A percentile compares a stretch with the other conserved stretches of the same genome.
Evolutionary conservation across 176 grass and related monocot species (phyloP).

Genomic region (Triticum dicoccoides): DNA sequence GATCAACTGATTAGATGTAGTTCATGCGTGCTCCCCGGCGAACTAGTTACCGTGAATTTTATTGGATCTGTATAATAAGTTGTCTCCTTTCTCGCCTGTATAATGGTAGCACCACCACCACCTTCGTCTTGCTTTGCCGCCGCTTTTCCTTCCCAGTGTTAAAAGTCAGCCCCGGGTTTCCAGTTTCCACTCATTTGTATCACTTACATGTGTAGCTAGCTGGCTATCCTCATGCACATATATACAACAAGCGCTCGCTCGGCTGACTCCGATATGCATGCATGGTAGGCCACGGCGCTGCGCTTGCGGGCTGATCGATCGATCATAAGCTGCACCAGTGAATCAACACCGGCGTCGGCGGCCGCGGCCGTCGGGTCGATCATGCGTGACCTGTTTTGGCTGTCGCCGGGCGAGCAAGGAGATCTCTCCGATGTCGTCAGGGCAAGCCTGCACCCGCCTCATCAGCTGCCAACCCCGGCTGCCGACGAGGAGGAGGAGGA

Average conservation of each 20-base stretch:
- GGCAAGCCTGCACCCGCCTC: constrained; percentile 27
- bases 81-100: neutral
- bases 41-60: neutral
- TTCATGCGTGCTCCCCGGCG: neutral
- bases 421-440: constrained; percentile 69
- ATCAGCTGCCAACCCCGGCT: neutral
- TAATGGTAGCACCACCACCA: neutral
- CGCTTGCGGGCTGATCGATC: neutral
- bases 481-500: neutral
- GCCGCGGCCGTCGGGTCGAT: neutral
- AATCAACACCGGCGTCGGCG: neutral
- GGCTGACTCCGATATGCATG: neutral
- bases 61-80: neutral
- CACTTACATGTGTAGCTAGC: neutral
- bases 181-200: neutral
- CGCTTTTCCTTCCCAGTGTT: neutral
- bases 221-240: neutral
- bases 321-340: neutral
- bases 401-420: constrained; percentile 55
- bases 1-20: neutral
- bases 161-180: neutral
- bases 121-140: neutral
- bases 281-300: neutral
- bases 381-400: constrained; percentile 92
- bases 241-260: neutral